Percentiles rank a stretch among this genome's conserved stretches.
Evolutionary conservation across 345 rosid species (phyloP).

Genomic region (Durio zibethinus): DNA sequence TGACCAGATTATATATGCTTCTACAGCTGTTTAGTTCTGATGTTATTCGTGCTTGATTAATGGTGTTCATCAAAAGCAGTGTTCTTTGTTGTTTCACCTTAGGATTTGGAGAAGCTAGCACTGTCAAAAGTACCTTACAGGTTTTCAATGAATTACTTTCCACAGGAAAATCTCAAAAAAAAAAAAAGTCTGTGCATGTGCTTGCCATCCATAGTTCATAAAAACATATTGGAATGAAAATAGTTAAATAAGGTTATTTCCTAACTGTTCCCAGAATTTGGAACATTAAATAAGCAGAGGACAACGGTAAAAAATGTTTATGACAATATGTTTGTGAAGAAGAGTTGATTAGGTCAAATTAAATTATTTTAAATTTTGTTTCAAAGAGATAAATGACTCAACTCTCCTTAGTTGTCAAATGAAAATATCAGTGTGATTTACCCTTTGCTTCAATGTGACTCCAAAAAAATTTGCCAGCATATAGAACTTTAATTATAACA

Average conservation of each 20-base stretch:
- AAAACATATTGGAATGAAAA: neutral
- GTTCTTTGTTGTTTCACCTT: too few relatives aligned
- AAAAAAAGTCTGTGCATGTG: neutral
- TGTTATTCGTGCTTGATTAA: too few relatives aligned
- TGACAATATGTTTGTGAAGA: neutral
- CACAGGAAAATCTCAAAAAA: neutral
- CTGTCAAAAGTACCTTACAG: too few relatives aligned
- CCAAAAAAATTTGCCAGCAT: neutral
- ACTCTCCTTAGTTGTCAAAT: neutral
- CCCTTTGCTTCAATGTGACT: neutral
- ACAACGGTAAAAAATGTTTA: neutral
- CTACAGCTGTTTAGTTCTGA: too few relatives aligned
- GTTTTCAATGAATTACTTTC: too few relatives aligned
- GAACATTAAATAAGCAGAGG: neutral
- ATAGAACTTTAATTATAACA: neutral
- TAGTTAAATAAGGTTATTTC: neutral
- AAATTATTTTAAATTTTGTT: neutral
- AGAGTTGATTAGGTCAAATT: neutral
- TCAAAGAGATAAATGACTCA: neutral
- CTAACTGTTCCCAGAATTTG: neutral
- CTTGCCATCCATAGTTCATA: neutral
- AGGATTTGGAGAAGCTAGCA: too few relatives aligned
- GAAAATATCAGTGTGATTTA: neutral
- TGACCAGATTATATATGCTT: too few relatives aligned
- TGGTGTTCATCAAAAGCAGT: too few relatives aligned